Evolutionary conservation across 2,329 filamentous ascomycete genomes (phyloP).

Genomic region (Phialemonium atrogriseum): DNA sequence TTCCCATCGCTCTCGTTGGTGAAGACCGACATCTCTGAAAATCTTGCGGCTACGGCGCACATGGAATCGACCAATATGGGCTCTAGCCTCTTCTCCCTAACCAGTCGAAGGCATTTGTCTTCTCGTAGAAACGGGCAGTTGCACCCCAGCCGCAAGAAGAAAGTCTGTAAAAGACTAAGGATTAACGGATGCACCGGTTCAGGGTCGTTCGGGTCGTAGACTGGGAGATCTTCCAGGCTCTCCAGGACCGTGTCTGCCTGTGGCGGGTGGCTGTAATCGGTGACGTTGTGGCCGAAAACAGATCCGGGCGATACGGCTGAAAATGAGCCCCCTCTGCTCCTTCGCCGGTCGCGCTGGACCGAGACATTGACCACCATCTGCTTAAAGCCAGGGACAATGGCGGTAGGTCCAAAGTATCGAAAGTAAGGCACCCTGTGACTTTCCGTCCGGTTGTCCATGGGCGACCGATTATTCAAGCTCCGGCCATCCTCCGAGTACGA

Average conservation of each 20-base stretch:
- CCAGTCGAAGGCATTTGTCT: constrained; percentile 62
- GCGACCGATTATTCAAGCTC: constrained; percentile 32
- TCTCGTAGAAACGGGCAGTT: constrained; percentile 77
- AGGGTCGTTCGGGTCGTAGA: constrained; percentile 67
- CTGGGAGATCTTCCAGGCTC: constrained; percentile 49
- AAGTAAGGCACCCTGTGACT: constrained; percentile 76
- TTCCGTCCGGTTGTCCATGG: constrained; percentile 39
- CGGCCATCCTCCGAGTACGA: constrained; percentile 32
- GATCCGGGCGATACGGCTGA: constrained; percentile 44
- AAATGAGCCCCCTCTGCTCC: constrained; percentile 49
- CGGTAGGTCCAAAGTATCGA: constrained; percentile 82
- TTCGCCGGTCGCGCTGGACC: constrained; percentile 53
- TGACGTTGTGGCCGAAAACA: constrained; percentile 10
- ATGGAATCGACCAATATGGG: constrained; percentile 81
- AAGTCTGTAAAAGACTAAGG: constrained; percentile 66
- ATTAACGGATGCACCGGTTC: constrained; percentile 68
- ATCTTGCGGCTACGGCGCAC: constrained; percentile 73
- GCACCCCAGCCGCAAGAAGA: constrained; percentile 75
- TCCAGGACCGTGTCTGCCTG: constrained; percentile 33
- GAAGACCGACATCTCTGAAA: constrained; percentile 56
- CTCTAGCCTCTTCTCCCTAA: constrained; percentile 74
- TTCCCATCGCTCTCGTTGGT: constrained; percentile 40
- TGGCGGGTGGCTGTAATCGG: constrained; percentile 29
- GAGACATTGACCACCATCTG: constrained; percentile 71
- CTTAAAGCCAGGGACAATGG: constrained; percentile 86